phyloP scores from a whole-genome alignment of 2,329 filamentous ascomycete species.

The Eutypella sp. region DNA sequence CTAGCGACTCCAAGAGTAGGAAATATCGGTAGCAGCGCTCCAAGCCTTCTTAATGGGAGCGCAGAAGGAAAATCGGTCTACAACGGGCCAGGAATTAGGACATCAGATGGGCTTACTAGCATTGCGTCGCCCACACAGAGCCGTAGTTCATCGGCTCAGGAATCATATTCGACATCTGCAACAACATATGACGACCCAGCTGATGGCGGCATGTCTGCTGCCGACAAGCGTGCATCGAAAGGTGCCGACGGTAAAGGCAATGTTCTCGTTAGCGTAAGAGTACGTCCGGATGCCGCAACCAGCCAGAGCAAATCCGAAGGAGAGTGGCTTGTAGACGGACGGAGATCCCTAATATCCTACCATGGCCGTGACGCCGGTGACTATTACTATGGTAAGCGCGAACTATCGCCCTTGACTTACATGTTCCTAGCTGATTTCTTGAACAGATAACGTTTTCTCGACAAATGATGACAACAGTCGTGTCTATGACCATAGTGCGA shows the following conservation, averaged over 20 bases:
- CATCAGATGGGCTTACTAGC: slow-evolving; percentile 71
- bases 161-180: slow-evolving; percentile 84
- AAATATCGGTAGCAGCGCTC: slow-evolving; percentile 48
- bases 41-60: slow-evolving; percentile 74
- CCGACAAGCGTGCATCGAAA: slow-evolving; percentile 48
- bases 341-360: slow-evolving; percentile 76
- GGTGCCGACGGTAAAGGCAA: slow-evolving; percentile 77
- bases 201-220: slow-evolving; percentile 42
- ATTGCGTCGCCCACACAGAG: slow-evolving; percentile 81
- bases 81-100: slow-evolving; percentile 54
- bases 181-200: slow-evolving; percentile 80
- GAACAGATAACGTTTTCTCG: slow-evolving; percentile 87
- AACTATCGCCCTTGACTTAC: slow-evolving; percentile 7
- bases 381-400: slow-evolving; percentile 75
- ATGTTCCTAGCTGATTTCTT: slow-evolving; percentile 5
- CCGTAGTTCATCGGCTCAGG: slow-evolving; percentile 85
- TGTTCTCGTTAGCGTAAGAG: slow-evolving; percentile 89
- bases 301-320: slow-evolving; percentile 56
- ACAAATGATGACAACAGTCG: slow-evolving; percentile 89
- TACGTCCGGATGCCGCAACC: slow-evolving; percentile 74
- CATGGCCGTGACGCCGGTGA: slow-evolving; percentile 86
- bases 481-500: slow-evolving; percentile 92
- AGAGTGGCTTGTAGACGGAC: slow-evolving; percentile 90
- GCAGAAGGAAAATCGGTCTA: slow-evolving; percentile 71
- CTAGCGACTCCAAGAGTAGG: slow-evolving; percentile 47